phyloP scores from a whole-genome alignment of 352 stramenopile genomes.

The Globisporangium heterothallicum region DNA sequence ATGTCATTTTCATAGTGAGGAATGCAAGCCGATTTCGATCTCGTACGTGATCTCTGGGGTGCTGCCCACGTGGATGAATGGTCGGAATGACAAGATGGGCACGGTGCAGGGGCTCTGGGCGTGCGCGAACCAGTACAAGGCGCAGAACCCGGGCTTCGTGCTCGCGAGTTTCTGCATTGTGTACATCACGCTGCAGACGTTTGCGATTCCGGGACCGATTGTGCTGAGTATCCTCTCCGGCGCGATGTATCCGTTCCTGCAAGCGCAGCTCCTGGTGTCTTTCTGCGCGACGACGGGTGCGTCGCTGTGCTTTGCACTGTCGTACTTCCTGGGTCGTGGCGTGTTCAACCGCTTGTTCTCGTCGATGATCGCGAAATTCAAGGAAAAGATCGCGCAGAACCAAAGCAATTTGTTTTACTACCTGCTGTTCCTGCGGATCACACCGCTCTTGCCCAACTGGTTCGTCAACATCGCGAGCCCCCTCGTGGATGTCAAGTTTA shows the following conservation, averaged over 20 bases:
- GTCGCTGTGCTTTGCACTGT: constrained; percentile 82
- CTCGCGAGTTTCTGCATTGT: constrained; percentile 79
- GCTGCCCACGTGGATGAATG: constrained; percentile 72
- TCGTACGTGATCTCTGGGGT: constrained; percentile 75
- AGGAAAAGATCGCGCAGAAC: constrained; percentile 82
- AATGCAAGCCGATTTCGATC: constrained; percentile 70
- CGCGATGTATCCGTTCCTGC: constrained; percentile 81
- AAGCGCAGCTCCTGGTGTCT: constrained; percentile 75
- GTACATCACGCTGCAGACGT: constrained; percentile 84
- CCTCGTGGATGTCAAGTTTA: constrained; percentile 78
- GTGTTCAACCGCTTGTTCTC: constrained; percentile 66
- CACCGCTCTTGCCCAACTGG: constrained; percentile 84
- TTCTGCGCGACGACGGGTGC: constrained; percentile 80
- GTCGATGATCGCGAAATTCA: constrained; percentile 74
- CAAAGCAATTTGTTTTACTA: constrained; percentile 86
- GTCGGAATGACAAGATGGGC: constrained; percentile 81
- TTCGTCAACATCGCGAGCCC: constrained; percentile 88
- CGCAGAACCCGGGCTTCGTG: constrained; percentile 67
- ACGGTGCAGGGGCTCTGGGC: constrained; percentile 73
- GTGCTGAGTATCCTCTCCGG: constrained; percentile 83
- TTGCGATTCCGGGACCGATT: constrained; percentile 84
- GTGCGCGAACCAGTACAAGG: constrained; percentile 74
- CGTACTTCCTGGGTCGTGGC: constrained; percentile 74
- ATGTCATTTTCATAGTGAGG: constrained; percentile 23
- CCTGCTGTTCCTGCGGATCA: constrained; percentile 86